Percentiles rank a stretch among this genome's conserved stretches.
Conservation (phyloP, 2,329 filamentous ascomycete species). For the Aureobasidium sp. region DNA sequence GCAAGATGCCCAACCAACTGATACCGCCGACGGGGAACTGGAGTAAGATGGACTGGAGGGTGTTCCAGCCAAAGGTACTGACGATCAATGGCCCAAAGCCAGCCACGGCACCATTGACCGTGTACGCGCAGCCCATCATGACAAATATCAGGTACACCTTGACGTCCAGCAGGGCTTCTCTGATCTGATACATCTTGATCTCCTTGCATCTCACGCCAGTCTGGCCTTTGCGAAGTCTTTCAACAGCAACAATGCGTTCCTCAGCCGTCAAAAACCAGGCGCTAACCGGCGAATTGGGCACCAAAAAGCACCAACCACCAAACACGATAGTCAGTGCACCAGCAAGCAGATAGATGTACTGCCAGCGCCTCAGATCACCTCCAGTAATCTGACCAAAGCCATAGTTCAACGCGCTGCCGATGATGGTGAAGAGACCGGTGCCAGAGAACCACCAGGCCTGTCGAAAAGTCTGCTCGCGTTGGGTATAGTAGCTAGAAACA, state of each 20-base stretch:
- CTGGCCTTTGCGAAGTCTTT: constrained; percentile 31
- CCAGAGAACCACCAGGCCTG: constrained; percentile 26
- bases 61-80: constrained; percentile 60
- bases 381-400: constrained; percentile 31
- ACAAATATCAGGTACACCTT: constrained; percentile 24
- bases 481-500: constrained; percentile 37
- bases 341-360: constrained; percentile 27
- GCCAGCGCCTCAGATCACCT: constrained; percentile 35
- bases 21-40: constrained; percentile 68
- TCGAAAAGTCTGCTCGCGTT: constrained; percentile 32
- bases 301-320: constrained; percentile 26
- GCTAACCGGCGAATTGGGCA: constrained; percentile 32
- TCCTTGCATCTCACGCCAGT: constrained; percentile 30
- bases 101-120: constrained; percentile 63
- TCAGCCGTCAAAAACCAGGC: constrained; percentile 29
- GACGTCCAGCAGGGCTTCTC: constrained; percentile 23
- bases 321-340: constrained; percentile 28
- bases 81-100: constrained; percentile 68
- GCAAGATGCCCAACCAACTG: constrained; percentile 59
- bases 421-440: constrained; percentile 25
- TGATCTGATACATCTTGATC: constrained; percentile 23
- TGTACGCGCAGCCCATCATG: constrained; percentile 55
- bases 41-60: constrained; percentile 60
- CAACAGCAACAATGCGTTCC: constrained; percentile 31
- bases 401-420: constrained; percentile 24